These are phyloP conservation scores for Lactifluus volemus DNA, from an alignment of 768 basidiomycete species.

Conservation along the genomic window DNA sequence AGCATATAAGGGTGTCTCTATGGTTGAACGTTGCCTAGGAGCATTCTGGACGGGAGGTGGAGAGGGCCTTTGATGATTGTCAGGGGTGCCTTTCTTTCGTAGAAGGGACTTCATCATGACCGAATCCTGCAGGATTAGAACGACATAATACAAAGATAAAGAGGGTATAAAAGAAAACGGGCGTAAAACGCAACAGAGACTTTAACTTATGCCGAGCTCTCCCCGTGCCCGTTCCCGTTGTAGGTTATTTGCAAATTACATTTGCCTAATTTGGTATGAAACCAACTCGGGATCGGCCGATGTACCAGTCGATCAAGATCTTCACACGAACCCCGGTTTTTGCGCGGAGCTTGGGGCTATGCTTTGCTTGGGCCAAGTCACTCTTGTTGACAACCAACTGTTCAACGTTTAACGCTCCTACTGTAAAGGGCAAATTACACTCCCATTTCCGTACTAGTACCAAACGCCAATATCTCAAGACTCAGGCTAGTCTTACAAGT, in stretches of 20 bases:
- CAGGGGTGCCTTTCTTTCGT: conserved; percentile 9
- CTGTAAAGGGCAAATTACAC: too few species aligned
- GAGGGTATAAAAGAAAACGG: conserved; percentile 3
- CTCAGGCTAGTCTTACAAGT: too few species aligned
- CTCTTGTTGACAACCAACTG: too few species aligned
- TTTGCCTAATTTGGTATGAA: not conserved
- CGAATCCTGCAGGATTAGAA: not conserved
- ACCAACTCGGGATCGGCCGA: not conserved
- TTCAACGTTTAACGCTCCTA: too few species aligned
- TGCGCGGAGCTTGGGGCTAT: too few species aligned
- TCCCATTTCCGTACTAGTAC: too few species aligned
- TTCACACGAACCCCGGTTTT: too few species aligned
- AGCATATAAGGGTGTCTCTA: conserved; percentile 23
- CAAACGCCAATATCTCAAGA: too few species aligned
- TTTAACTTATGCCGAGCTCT: too few species aligned
- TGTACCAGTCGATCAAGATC: too few species aligned
- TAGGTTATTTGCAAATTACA: not conserved
- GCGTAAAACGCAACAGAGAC: not conserved
- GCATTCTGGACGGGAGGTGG: not conserved
- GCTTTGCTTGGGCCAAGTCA: too few species aligned
- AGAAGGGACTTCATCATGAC: conserved; percentile 19
- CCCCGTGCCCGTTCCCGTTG: too few species aligned
- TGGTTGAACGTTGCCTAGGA: not conserved
- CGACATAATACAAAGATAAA: not conserved
- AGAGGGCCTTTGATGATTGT: conserved; percentile 1